Evolutionary conservation across 176 grass and related monocot genomes (phyloP), one percentile per base, ranked within the genome.

Genomic region (Musa itinerans): DNA sequence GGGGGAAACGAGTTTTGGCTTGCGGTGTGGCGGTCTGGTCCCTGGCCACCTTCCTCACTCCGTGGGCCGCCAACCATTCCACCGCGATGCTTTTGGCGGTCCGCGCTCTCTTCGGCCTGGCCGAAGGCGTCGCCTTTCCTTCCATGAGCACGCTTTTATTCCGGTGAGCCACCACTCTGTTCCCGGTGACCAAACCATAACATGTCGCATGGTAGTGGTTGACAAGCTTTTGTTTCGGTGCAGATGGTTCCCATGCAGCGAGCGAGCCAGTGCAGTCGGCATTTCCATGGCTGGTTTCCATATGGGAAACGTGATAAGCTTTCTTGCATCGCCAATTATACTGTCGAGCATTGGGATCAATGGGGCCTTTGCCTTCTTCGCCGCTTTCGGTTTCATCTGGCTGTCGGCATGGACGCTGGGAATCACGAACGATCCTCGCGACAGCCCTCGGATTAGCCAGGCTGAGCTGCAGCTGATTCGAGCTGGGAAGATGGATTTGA

Each of bases 211-310:
- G 10, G 27, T 15, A 3, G 29, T 50, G 17, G 51, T 70, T 52
- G 68, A 17, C 25, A 21, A 34, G 6, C 17, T 51, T 2, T 49
- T 74, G 69, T 62, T 53, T 78, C 81, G 78, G 75, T 82, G 78
- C 76, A 97, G 94, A 88, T 97, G 94, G 94, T 97, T 97, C 80
- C 94, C 94, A 58, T 77, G 27, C 57, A 86, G 93, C 21, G 94
- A 97, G 83, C 94, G 94, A 57, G 82, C 94, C 55, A 97, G 86
- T 15, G 94, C 94, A 50, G 87, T 97, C 9, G 90, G 88, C 65
- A 66, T 97, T 80, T 93, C 90, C 65, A 93, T 97, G 94, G 94
- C 87, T 67, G 94, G 94, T 54, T 97, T 97, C 74, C 94, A 97
- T 86, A 84, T 97, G 72, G 94, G 94, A 83, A 97, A 97, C n/a